Evolutionary conservation across 257 asterid species (phyloP).

Genomic region (Asclepias syriaca): DNA sequence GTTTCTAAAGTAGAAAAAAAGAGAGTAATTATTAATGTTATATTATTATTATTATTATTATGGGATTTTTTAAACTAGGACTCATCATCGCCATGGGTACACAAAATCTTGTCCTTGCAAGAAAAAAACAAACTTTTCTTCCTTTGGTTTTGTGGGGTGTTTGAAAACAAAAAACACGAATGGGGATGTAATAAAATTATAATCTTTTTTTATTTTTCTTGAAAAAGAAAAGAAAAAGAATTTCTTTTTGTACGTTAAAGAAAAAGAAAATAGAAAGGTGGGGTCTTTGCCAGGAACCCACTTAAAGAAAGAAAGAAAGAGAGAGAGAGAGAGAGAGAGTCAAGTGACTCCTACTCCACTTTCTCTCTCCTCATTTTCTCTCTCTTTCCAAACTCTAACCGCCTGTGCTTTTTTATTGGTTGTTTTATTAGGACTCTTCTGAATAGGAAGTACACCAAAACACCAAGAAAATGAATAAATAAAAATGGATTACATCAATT

Average conservation of each 20-base stretch:
- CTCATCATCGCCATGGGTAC: conserved; percentile 24
- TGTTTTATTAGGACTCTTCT: conserved; percentile 9
- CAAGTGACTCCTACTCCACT: conserved; percentile 33
- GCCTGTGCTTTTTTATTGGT: conserved; percentile 27
- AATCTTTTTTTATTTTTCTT: no score
- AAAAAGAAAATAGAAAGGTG: conserved; percentile 14
- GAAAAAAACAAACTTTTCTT: conserved; percentile 10
- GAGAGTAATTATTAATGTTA: conserved; percentile 13
- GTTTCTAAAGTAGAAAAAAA: conserved; percentile 18
- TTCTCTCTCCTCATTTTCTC: conserved; percentile 11
- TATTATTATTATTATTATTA: conserved; percentile 30
- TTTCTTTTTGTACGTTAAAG: conserved; percentile 17
- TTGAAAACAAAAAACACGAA: conserved; percentile 17
- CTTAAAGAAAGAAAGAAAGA: neutral
- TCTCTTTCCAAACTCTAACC: conserved; percentile 11
- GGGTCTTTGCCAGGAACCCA: conserved; percentile 38
- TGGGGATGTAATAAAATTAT: neutral
- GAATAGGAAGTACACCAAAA: conserved; percentile 12
- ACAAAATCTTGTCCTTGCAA: conserved; percentile 48
- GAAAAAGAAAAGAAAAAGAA: conserved; percentile 4
- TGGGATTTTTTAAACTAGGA: conserved; percentile 26
- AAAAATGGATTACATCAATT: neutral
- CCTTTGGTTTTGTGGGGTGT: conserved; percentile 40
- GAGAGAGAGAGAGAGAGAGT: conserved; percentile 1
- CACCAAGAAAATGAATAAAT: conserved; percentile 6